phyloP scores from a whole-genome alignment of 2,329 filamentous ascomycete genomes.

The Coccinonectria pachysandricola region DNA sequence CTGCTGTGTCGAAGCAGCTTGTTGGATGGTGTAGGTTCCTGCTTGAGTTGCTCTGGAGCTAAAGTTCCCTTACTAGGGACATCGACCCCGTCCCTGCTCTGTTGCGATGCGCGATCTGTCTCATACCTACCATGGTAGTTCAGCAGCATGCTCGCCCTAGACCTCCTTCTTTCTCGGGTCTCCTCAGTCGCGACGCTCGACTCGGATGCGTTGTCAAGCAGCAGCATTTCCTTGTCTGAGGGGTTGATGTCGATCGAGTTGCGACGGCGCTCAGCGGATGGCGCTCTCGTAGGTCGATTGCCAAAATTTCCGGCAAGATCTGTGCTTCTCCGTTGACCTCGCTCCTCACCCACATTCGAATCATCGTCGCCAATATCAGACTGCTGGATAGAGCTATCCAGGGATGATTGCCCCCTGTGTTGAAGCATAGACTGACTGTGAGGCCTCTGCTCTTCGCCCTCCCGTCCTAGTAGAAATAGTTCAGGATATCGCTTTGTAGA shows the following conservation, averaged over 20 bases:
- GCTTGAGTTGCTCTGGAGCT: no score
- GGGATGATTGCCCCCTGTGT: no score
- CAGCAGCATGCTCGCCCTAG: conserved; percentile 30
- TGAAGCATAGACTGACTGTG: conserved; percentile 10
- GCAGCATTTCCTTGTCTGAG: conserved; percentile 2
- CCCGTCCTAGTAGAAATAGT: conserved; percentile 29
- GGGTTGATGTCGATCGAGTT: conserved; percentile 4
- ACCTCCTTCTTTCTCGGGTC: conserved; percentile 23
- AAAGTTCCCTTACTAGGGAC: conserved; percentile 4
- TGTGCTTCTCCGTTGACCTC: conserved; percentile 29
- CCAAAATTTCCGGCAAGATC: conserved; percentile 43
- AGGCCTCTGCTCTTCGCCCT: conserved; percentile 8
- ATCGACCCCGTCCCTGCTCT: conserved; percentile 8
- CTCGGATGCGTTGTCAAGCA: conserved; percentile 31
- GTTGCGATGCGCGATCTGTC: conserved; percentile 7
- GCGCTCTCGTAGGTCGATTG: conserved; percentile 28
- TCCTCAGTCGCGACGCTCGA: conserved; percentile 33
- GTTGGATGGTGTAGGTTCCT: no score
- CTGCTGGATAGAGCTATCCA: conserved; percentile 23
- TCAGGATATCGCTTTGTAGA: conserved; percentile 39
- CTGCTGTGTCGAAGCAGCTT: no score
- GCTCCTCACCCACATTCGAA: conserved; percentile 21
- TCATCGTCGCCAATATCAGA: no score
- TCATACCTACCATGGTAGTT: conserved; percentile 8
- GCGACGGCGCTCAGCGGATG: conserved; percentile 14